These are phyloP conservation scores for Talaromyces ruber DNA, from an alignment of 495 filamentous ascomycete genomes.

Conservation along the genomic window DNA sequence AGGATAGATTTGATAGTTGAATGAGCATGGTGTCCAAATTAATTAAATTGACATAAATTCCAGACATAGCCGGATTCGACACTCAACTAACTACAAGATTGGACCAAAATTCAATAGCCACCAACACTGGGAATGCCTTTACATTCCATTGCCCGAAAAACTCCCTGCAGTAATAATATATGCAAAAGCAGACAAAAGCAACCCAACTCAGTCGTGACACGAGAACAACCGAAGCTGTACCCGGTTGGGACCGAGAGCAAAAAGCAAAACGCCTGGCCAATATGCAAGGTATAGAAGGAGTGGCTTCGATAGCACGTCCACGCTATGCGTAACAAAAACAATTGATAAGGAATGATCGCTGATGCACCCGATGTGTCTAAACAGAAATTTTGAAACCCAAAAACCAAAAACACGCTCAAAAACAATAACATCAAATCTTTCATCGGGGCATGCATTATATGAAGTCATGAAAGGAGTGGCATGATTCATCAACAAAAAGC, in stretches of 20 bases:
- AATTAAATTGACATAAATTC: neutral
- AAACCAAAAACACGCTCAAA: slow-evolving; percentile 36
- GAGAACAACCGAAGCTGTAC: neutral
- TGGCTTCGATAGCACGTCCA: slow-evolving; percentile 9
- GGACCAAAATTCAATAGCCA: neutral
- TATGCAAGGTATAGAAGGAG: slow-evolving; percentile 7
- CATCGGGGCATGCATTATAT: slow-evolving; percentile 9
- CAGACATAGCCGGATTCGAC: neutral
- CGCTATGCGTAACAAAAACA: slow-evolving; percentile 11
- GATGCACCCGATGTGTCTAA: slow-evolving; percentile 12
- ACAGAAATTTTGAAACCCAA: slow-evolving; percentile 18
- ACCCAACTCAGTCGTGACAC: neutral
- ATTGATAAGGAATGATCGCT: slow-evolving; percentile 8
- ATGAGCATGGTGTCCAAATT: neutral
- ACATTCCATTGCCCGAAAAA: neutral
- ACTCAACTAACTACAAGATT: neutral
- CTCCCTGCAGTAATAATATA: slow-evolving; percentile 3
- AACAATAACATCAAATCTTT: slow-evolving; percentile 15
- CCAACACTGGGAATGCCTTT: neutral
- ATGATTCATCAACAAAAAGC: slow-evolving; percentile 8
- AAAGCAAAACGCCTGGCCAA: slow-evolving; percentile 4
- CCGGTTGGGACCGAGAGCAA: neutral
- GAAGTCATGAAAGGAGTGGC: slow-evolving; percentile 10
- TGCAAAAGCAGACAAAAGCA: neutral
- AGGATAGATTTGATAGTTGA: no score